Evolutionary conservation across 1,139 yeast species (phyloP), one percentile per base, ranked within the genome.

Genomic region (Diutina rugosa): DNA sequence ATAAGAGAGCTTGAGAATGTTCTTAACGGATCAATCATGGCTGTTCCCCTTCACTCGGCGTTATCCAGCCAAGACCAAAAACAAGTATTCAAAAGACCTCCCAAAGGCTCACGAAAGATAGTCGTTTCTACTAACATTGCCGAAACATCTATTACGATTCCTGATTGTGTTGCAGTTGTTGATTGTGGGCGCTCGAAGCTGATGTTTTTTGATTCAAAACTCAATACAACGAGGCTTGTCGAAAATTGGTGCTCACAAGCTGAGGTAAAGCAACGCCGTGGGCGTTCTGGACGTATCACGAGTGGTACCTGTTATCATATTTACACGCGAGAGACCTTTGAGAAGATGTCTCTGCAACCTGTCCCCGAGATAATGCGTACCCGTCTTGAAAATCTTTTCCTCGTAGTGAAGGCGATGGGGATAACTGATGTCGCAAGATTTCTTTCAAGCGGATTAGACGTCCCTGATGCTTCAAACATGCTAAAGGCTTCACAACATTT

Each of bases 211-310:
- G 93, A 89, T 63, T 64, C 89, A 0, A 74, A 72, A 46, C 74
- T 83, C 16, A 86, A 87, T 62, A 79, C 90, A 3, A 85, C 95
- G 0, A 81, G 80, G 59, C 75, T 93, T 51, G 76, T 84, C 4
- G 98, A 91, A 65, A 76, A 79, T 4, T 91, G 96, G 90, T 90
- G 91, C 45, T 91, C 98, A 0, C 80, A 80, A 61, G 97, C 98
- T 0, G 97, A 95, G 65, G 85, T 86, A n/a, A 81, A 83, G 51
- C 99, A 93, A 69, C 80, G 99, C 70, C 77, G 97, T 66, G 99
- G 99, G 67, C 88, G 99, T 75, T 95, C 98, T n/a, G 99, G 99
- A 61, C 93, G 99, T 79, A 90, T 91, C 16, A 80, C 85, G 32
- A 77, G 76, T 38, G 99, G 99, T 59, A 74, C 74, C 12, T 90